Base-by-base conservation (phyloP, 129 eudicot genomes). In the Kitagawia praeruptora region DNA sequence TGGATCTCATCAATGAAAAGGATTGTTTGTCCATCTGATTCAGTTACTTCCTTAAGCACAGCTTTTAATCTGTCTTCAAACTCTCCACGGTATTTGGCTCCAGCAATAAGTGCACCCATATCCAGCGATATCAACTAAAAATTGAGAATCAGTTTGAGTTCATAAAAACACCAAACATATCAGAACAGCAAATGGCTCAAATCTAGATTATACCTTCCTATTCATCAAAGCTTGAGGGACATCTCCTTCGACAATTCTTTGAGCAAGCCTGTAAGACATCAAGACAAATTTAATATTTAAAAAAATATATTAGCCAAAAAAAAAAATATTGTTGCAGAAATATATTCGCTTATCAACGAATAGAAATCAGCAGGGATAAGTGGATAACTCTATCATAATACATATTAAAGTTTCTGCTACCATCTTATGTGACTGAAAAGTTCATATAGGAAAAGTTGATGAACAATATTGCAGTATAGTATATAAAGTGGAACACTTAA, bases 71-170 rank as follows among this genome's bases (percentile, higher is more conserved):
- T 84, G 78, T 96, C 99, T 87, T 96, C 99, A 83, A 96, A 96
- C 76, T 96, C 98, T 82, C 99, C 99, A 45, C 99, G 98, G 79
- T 88, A 96, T 84, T 92, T 92, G 51, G 99, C 98, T 48, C 99
- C 98, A 77, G 99, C 99, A 80, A 96, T 92, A 75, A 96, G 97
- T 8, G 98, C 98, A 82, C 99, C 99, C 99, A 96, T 89, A 87
- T 92, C 99, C 49, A 95, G 96, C 37, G 99, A 95, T 86, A 95
- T 90, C 89, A 95, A 89, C 99, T 95, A 85, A 37, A 86, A 72
- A 34, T 14, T 79, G 67, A 74, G 82, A 75, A 73, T 75, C 25
- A 67, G 70, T 77, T 77, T 48, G 74, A 66, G 19, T 45, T 69
- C 67, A 76, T 6, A 42, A 78, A 31, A 12, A 42, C 14, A 77